phyloP scores from a whole-genome alignment of 768 basidiomycete species.

The Jaapia argillacea region DNA sequence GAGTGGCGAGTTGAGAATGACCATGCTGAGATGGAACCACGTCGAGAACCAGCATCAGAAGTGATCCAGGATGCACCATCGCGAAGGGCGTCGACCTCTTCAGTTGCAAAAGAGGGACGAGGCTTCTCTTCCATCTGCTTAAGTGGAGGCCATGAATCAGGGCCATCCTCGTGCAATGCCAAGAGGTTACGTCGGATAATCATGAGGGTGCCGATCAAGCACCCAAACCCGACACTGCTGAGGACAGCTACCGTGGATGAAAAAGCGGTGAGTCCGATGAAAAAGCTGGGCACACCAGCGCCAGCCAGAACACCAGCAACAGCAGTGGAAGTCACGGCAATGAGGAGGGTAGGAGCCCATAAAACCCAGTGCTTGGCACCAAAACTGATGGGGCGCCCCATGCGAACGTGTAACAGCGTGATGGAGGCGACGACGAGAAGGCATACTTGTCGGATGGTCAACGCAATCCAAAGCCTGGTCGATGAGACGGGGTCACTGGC shows the following conservation, averaged over 20 bases:
- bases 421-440: conserved; percentile 50
- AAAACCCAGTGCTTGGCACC: conserved; percentile 66
- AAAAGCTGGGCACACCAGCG: conserved; percentile 42
- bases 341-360: conserved; percentile 52
- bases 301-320: conserved; percentile 49
- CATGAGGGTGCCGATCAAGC: conserved; percentile 51
- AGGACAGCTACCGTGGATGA: conserved; percentile 39
- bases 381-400: conserved; percentile 61
- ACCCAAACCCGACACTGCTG: conserved; percentile 45
- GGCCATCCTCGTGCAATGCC: conserved; percentile 33
- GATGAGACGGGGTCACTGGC: conserved; percentile 42
- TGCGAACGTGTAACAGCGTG: conserved; percentile 59
- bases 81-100: conserved; percentile 62
- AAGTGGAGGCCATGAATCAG: conserved; percentile 53
- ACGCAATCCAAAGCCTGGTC: conserved; percentile 56
- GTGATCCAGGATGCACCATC: conserved; percentile 81
- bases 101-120: conserved; percentile 55
- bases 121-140: conserved; percentile 41
- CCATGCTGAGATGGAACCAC: conserved; percentile 55
- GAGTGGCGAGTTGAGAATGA: conserved; percentile 54
- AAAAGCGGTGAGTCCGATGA: conserved; percentile 52
- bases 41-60: conserved; percentile 44
- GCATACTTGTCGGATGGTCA: conserved; percentile 60
- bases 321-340: conserved; percentile 46
- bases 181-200: conserved; percentile 57